These are phyloP conservation scores for Mortierella antarctica DNA, from an alignment of 192 early-diverging fungal species.

Conservation along the genomic window DNA sequence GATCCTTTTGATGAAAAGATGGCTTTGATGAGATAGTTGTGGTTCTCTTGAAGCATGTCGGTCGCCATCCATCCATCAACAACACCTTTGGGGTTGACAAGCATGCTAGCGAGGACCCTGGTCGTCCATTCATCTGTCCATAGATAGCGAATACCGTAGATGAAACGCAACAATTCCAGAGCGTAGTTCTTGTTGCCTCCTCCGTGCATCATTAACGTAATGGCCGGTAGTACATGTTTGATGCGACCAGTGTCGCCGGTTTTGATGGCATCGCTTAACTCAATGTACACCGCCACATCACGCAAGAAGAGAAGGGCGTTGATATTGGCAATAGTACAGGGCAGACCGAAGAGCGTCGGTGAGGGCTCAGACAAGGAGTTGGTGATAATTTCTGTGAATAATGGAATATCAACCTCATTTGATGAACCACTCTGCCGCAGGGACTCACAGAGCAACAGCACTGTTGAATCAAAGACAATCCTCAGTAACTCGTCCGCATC, in stretches of 20 bases:
- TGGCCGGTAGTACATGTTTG: background rate
- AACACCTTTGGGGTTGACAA: slow-evolving; percentile 25
- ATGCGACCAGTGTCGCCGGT: slow-evolving; percentile 27
- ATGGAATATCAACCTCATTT: slow-evolving; percentile 8
- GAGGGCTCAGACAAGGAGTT: slow-evolving; percentile 6
- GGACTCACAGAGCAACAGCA: slow-evolving; percentile 6
- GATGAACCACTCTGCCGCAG: slow-evolving; percentile 5
- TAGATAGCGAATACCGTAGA: slow-evolving; percentile 12
- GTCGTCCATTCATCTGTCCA: slow-evolving; percentile 21
- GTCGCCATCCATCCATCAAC: slow-evolving; percentile 27
- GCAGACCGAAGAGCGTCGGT: slow-evolving; percentile 6
- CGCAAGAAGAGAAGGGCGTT: slow-evolving; percentile 13
- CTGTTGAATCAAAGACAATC: slow-evolving; percentile 18
- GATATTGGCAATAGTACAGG: slow-evolving; percentile 5
- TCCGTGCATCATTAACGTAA: slow-evolving; percentile 35
- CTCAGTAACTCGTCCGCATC: slow-evolving; percentile 15
- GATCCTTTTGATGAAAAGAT: slow-evolving; percentile 27
- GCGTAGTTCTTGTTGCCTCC: slow-evolving; percentile 31
- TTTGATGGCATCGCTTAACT: slow-evolving; percentile 14
- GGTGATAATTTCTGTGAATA: slow-evolving; percentile 17
- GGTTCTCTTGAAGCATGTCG: slow-evolving; percentile 28
- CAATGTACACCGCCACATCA: slow-evolving; percentile 16
- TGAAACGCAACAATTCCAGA: slow-evolving; percentile 12
- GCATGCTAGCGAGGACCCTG: slow-evolving; percentile 6
- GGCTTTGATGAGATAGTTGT: slow-evolving; percentile 33